phyloP scores from a whole-genome alignment of 495 filamentous ascomycete genomes.

The Podospora anserina region DNA sequence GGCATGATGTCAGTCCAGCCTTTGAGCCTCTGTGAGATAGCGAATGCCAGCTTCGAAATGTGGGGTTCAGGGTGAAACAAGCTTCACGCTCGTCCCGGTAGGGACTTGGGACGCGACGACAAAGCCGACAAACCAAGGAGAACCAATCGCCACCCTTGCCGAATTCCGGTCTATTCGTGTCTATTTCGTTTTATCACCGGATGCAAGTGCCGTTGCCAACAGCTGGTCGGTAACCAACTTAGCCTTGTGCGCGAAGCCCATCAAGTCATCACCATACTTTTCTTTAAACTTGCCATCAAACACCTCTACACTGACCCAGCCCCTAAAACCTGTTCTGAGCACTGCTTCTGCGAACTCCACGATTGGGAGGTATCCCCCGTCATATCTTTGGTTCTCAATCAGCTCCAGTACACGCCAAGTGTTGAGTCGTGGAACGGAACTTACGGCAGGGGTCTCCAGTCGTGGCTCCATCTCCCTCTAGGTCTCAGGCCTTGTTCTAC shows the following conservation, averaged over 20 bases:
- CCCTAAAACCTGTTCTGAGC: slow-evolving; percentile 64
- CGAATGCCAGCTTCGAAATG: background rate
- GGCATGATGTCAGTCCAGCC: too few species aligned
- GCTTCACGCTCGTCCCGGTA: too few species aligned
- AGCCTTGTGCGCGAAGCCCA: slow-evolving; percentile 56
- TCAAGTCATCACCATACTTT: slow-evolving; percentile 52
- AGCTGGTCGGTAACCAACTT: slow-evolving; percentile 52
- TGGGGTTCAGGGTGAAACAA: background rate
- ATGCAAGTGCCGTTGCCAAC: background rate
- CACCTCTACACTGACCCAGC: slow-evolving; percentile 73
- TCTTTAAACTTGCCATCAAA: slow-evolving; percentile 65
- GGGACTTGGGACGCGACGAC: background rate
- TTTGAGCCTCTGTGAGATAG: background rate
- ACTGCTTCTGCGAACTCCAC: slow-evolving; percentile 63
- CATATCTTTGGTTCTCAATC: slow-evolving; percentile 36
- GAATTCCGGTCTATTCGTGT: background rate
- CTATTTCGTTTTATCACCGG: background rate
- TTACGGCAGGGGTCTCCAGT: slow-evolving; percentile 61
- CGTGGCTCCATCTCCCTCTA: slow-evolving; percentile 68
- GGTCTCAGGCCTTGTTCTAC: slow-evolving; percentile 51
- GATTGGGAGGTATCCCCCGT: slow-evolving; percentile 71
- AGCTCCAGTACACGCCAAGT: background rate
- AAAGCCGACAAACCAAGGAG: background rate
- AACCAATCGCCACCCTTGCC: background rate
- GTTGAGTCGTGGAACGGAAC: slow-evolving; percentile 2